Evolutionary conservation across 1,139 yeast genomes (phyloP), one percentile per base, ranked within the genome.

Genomic region (Blastobotrys serpentis): DNA sequence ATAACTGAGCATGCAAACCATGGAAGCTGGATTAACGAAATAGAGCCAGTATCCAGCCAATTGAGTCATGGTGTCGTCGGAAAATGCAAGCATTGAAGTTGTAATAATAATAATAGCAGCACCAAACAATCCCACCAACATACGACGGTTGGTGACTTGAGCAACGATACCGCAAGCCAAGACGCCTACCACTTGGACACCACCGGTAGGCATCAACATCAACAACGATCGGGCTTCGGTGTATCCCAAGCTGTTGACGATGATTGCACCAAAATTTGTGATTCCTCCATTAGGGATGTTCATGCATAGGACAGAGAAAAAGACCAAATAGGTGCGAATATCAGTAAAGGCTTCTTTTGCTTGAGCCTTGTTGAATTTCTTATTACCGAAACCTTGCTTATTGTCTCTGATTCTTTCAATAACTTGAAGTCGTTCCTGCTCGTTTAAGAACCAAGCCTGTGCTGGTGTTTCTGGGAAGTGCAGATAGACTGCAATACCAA

Each of bases 221-320:
- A 72, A 57, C 61, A 79, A 54, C 43, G 74, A 56, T 59, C 73
- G 66, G 52, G 63, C 55, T 53, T 74, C 61, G 54, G 67, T 49
- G 64, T 66, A 66, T 55, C 72, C 66, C 70, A 73, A 61, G 54
- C 67, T 64, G 39, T 65, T 58, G 45, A 76, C 55, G 38, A 75
- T 61, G 41, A 74, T 72, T 29, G 73, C 57, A 39, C 66, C 66
- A 60, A 74, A 78, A 54, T 75, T 76, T 33, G 80, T 70, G 25
- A 73, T 58, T 17, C 80, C 82, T 40, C 82, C 82, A 52, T 78
- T 78, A 34, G 81, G 77, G 30, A 79, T 70, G 54, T 76, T 73
- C 50, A 66, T 66, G 33, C 71, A 60, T 8, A 77, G 58, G 30
- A 74, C 73, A 53, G 69, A 68, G 0, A 66, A 43, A 34, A 70